Conservation (phyloP, 768 basidiomycete species). For the Hericium alpestre region DNA sequence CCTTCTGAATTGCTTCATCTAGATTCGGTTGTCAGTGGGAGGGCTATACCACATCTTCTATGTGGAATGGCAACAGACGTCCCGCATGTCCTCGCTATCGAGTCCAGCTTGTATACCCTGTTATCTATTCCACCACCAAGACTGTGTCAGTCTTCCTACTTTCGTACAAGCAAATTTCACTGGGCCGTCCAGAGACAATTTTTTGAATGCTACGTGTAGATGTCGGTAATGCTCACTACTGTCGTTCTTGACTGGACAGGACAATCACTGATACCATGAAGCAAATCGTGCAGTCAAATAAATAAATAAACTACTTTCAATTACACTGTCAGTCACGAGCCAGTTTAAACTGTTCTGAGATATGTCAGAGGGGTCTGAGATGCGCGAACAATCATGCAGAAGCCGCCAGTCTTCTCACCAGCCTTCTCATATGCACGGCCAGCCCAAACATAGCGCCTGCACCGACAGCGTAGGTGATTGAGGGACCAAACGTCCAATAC, state of each 20-base stretch:
- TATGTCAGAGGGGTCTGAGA: too few species aligned
- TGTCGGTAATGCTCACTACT: not conserved
- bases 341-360: too few species aligned
- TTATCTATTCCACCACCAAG: not conserved
- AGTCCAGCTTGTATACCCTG: not conserved
- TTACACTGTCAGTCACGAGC: too few species aligned
- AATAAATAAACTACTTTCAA: not conserved
- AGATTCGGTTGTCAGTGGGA: not conserved
- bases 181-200: not conserved
- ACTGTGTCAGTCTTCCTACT: not conserved
- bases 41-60: not conserved
- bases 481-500: conserved; percentile 84
- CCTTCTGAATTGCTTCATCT: conserved; percentile 8
- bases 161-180: not conserved
- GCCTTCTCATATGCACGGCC: conserved; percentile 43
- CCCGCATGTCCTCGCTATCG: not conserved
- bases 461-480: conserved; percentile 57
- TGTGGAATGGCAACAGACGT: not conserved
- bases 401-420: conserved; percentile 31
- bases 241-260: not conserved
- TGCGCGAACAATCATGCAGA: too few species aligned
- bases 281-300: not conserved
- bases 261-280: not conserved
- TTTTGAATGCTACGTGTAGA: not conserved
- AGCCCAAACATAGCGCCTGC: conserved; percentile 57